A percentile compares a stretch with the other conserved stretches of the same genome.
Conservation (phyloP, 176 grass and related monocot genomes). For the Puccinellia tenuiflora region DNA sequence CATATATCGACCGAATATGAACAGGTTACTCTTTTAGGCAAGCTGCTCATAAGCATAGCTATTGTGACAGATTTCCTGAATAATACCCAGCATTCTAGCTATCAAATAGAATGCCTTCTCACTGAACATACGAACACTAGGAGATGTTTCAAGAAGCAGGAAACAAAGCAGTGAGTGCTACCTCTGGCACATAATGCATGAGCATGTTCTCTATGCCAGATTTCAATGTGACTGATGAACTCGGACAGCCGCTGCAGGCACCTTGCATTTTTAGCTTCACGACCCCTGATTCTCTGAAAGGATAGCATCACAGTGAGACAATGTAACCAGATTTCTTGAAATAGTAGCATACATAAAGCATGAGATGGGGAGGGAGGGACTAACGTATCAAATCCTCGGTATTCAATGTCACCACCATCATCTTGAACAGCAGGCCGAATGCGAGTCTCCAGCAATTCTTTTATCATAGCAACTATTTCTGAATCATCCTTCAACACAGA, state of each 20-base stretch:
- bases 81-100: not conserved
- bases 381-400: constrained; percentile 81
- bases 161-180: constrained; percentile 26
- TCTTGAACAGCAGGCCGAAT: constrained; percentile 97
- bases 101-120: not conserved
- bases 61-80: not conserved
- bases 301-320: constrained; percentile 17
- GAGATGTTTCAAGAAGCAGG: not conserved
- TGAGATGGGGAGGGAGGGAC: constrained; percentile 11
- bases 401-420: constrained; percentile 98
- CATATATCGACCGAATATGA: not conserved
- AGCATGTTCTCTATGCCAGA: constrained; percentile 99
- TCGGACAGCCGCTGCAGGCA: constrained; percentile 93
- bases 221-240: constrained; percentile 94
- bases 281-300: constrained; percentile 67
- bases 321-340: not conserved
- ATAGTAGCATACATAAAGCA: not conserved
- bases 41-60: not conserved
- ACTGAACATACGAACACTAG: not conserved
- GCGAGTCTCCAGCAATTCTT: constrained; percentile 90
- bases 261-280: constrained; percentile 99
- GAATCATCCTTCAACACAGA: constrained; percentile 75
- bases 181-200: constrained; percentile 98
- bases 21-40: not conserved
- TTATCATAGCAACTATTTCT: constrained; percentile 99